Percentiles rank a stretch among this genome's conserved stretches.
Conservation (phyloP, 2,329 filamentous ascomycete genomes). For the Hymenoscyphus scutula region DNA sequence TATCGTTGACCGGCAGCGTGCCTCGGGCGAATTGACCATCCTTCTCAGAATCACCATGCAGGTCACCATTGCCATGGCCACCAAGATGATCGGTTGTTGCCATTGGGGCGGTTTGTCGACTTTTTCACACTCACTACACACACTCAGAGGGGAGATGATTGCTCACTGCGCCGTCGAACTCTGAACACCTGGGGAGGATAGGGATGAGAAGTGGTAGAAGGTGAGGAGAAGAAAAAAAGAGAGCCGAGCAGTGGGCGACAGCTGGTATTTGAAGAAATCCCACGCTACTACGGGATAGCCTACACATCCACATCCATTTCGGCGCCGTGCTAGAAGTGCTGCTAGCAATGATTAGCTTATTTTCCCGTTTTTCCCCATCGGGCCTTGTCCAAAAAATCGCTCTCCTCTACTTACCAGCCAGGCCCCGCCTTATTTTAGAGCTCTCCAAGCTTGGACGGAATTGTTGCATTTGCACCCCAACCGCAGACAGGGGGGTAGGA, state of each 20-base stretch:
- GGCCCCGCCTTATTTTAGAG: not conserved
- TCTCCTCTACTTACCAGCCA: no score
- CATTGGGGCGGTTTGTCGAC: constrained; percentile 1
- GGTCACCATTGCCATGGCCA: not conserved
- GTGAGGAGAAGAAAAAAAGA: not conserved
- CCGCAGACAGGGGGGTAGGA: no score
- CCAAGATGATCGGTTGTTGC: not conserved
- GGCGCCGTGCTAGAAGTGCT: no score
- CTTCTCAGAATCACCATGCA: not conserved
- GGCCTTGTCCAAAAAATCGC: not conserved
- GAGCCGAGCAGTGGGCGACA: not conserved
- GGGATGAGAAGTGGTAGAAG: not conserved
- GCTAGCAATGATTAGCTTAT: constrained; percentile 1
- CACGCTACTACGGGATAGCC: not conserved
- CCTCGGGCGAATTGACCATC: not conserved
- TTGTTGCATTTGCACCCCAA: no score
- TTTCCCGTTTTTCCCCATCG: not conserved
- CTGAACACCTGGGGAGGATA: not conserved
- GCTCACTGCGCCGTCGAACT: not conserved
- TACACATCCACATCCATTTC: no score
- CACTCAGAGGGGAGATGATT: constrained; percentile 9
- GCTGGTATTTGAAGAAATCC: constrained; percentile 4
- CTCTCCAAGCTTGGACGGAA: not conserved
- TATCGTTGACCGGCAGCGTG: constrained; percentile 17
- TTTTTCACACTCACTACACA: not conserved